Base-by-base conservation (phyloP, 257 asterid species). In the Prunella vulgaris region DNA sequence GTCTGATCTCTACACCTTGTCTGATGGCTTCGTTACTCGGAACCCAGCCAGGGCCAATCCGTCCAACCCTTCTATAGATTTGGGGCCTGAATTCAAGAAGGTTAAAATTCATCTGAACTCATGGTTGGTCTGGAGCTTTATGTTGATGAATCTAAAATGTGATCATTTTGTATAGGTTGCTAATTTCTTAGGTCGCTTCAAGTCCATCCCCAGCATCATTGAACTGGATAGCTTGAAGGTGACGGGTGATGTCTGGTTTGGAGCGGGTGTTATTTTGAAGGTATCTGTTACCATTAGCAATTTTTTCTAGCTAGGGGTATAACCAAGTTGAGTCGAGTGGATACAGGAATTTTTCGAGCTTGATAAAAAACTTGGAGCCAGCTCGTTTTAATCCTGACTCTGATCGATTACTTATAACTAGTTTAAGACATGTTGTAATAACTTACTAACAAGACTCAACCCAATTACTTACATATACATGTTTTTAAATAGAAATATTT, bases 61-160 rank as follows among this genome's bases (percentile, higher is more conserved):
- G 68, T 74, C 87, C 35, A 94, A 94, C 75, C 99, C 99, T 59
- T 62, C 92, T 32, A 86, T 91, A 77, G 99, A 94, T 28, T 71
- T 94, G 88, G 99, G 99, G 48, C 98, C 98, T 46, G 99, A 91
- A 77, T 94, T 91, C 74, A 94, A 94, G 88, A 94, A 94, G 99
- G 99, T 92, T 37, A 37, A 61, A 30, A 79, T 71, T 61, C 15
- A 14, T 68, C 57, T 15, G 48, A 10, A 17, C 75, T 70, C 62
- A 13, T 60, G 10, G 17, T 61, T 46, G 24, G 20, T 46, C 10
- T 69, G 21, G 4, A 32, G 10, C 54, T 51, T 44, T 74, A 3
- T 66, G 22, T 68, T 61, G 44, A 56, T 44, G 63, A 46, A 63
- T 37, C 24, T 69, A 40, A 60, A 8, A 6, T 22, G 9, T 52